Conservation (phyloP, 441 rosid genomes). For the Bruguiera hainesii region DNA sequence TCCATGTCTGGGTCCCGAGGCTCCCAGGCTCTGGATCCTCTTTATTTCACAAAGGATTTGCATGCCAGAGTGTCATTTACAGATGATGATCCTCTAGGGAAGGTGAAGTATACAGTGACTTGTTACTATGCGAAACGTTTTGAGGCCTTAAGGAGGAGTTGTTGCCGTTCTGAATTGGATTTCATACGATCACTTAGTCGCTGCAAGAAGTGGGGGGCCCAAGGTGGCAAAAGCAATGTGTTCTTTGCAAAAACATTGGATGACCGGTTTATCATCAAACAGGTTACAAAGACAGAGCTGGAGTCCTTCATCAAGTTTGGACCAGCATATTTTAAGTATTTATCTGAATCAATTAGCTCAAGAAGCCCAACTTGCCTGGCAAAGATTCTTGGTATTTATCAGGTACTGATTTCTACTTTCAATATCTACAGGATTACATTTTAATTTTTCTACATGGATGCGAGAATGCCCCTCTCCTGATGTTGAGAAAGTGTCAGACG, state of each 20-base stretch:
- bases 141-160: slow-evolving; percentile 73
- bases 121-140: slow-evolving; percentile 83
- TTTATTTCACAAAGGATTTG: slow-evolving; percentile 51
- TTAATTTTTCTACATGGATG: neutral
- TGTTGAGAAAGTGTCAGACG: neutral
- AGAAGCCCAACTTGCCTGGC: slow-evolving; percentile 94
- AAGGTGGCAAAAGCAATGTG: slow-evolving; percentile 97
- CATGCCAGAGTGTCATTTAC: slow-evolving; percentile 70
- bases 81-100: slow-evolving; percentile 68
- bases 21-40: slow-evolving; percentile 62
- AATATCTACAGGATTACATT: neutral
- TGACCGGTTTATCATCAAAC: slow-evolving; percentile 89
- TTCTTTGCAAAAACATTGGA: slow-evolving; percentile 97
- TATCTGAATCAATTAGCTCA: slow-evolving; percentile 69
- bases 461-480: neutral
- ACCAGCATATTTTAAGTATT: slow-evolving; percentile 74
- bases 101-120: slow-evolving; percentile 72
- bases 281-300: slow-evolving; percentile 94
- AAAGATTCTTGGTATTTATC: slow-evolving; percentile 90
- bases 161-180: slow-evolving; percentile 81
- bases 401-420: slow-evolving; percentile 46
- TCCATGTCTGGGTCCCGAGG: slow-evolving; percentile 44
- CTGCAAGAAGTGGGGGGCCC: slow-evolving; percentile 97
- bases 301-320: slow-evolving; percentile 90
- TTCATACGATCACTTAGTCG: slow-evolving; percentile 86